Conservation (phyloP, 2,329 filamentous ascomycete genomes). For the Mycocentrospora acerina region DNA sequence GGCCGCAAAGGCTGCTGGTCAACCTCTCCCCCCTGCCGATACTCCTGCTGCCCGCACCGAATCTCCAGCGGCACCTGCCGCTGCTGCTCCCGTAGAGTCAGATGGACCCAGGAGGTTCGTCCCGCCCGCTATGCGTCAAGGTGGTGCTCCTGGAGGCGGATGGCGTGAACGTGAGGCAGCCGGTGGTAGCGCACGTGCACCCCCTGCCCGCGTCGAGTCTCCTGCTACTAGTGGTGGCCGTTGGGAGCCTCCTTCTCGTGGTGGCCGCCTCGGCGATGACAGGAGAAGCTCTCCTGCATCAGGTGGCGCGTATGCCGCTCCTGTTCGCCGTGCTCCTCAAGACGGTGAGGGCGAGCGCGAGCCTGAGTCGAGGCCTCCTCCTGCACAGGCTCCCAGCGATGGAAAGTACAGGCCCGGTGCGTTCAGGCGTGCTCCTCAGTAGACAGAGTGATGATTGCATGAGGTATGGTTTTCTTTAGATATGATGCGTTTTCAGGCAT, state of each 20-base stretch:
- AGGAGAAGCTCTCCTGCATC: constrained; percentile 36
- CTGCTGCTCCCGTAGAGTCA: constrained; percentile 36
- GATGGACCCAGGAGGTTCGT: constrained; percentile 47
- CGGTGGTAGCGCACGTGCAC: constrained; percentile 30
- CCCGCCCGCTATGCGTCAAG: constrained; percentile 47
- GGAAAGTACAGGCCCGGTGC: constrained; percentile 46
- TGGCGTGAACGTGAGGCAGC: constrained; percentile 41
- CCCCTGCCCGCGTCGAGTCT: constrained; percentile 34
- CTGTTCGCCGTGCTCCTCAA: constrained; percentile 23
- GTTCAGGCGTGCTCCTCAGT: constrained; percentile 29
- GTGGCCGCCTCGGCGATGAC: constrained; percentile 33
- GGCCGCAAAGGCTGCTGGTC: constrained; percentile 48
- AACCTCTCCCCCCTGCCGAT: constrained; percentile 35
- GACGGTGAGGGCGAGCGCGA: constrained; percentile 27
- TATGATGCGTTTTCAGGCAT: constrained; percentile 1
- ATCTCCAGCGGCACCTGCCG: constrained; percentile 24
- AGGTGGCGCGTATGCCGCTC: constrained; percentile 33
- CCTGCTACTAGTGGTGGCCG: constrained; percentile 32
- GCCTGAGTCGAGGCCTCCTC: constrained; percentile 26
- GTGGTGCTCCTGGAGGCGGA: constrained; percentile 34
- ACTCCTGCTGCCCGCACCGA: constrained; percentile 28
- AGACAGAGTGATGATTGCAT: constrained; percentile 6
- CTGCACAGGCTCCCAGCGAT: constrained; percentile 28
- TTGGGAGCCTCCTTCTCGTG: constrained; percentile 30
- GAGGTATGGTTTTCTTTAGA: constrained; percentile 10